Conservation (phyloP, 2,329 filamentous ascomycete genomes). For the Pseudocercospora musae region DNA sequence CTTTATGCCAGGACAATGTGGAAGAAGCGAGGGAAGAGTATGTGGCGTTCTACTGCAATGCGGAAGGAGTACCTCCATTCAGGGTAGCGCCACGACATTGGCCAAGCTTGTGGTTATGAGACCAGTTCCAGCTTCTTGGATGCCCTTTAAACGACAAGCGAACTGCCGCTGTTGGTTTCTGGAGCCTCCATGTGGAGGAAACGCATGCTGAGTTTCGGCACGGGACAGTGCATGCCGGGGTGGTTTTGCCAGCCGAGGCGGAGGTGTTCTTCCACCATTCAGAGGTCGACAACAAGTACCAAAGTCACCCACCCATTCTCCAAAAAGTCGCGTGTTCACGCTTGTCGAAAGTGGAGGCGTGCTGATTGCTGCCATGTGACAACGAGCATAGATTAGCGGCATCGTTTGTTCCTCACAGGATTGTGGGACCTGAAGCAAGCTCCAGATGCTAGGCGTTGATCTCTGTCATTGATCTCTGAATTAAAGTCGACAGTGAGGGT, state of each 20-base stretch:
- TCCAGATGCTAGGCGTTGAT: background rate
- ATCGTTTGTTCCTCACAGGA: background rate
- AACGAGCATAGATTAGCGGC: background rate
- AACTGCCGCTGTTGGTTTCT: constrained; percentile 4
- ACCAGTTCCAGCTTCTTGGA: background rate
- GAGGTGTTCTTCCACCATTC: background rate
- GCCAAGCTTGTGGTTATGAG: background rate
- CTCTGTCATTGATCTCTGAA: too few species aligned
- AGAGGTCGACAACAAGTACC: background rate
- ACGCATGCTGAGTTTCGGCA: background rate
- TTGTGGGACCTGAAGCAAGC: background rate
- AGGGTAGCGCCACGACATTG: background rate
- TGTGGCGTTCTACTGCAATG: constrained; percentile 5
- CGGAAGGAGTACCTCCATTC: constrained; percentile 15
- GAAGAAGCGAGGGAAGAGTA: background rate
- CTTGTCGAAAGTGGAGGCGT: background rate
- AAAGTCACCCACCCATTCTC: background rate
- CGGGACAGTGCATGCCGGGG: background rate
- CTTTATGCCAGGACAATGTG: background rate
- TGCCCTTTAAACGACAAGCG: background rate
- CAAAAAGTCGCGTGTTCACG: background rate
- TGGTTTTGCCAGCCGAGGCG: background rate
- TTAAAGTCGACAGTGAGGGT: background rate
- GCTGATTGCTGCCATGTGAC: background rate
- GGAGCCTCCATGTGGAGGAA: background rate